These are phyloP conservation scores for Coprinopsis strossmayeri DNA, from an alignment of 768 basidiomycete genomes.

Conservation along the genomic window DNA sequence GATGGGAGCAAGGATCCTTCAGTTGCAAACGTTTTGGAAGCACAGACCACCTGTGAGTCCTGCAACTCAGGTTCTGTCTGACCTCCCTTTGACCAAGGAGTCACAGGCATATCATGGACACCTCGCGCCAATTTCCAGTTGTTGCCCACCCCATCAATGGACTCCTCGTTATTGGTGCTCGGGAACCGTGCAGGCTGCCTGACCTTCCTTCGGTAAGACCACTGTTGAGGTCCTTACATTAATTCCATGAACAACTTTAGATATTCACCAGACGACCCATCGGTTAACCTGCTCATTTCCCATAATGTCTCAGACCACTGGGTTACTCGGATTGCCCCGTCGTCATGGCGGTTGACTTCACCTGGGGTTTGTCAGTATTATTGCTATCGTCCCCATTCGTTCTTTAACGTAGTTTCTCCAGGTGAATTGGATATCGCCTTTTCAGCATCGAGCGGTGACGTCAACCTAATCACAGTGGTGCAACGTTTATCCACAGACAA, in stretches of 20 bases:
- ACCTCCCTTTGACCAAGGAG: too few species aligned
- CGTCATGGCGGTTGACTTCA: conserved; percentile 39
- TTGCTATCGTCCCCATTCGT: background rate
- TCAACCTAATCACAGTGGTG: conserved; percentile 47
- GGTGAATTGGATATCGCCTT: conserved; percentile 56
- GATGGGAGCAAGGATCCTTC: conserved; percentile 16
- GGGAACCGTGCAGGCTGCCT: conserved; percentile 65
- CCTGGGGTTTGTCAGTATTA: conserved; percentile 35
- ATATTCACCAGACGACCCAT: conserved; percentile 12
- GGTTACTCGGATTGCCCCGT: conserved; percentile 58
- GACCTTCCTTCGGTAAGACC: conserved; percentile 51
- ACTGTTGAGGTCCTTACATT: too few species aligned
- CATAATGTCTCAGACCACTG: conserved; percentile 45
- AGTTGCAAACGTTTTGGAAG: conserved; percentile 32
- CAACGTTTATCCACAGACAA: conserved; percentile 33
- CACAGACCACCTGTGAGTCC: conserved; percentile 51
- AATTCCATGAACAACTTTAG: background rate
- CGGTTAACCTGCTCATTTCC: conserved; percentile 20
- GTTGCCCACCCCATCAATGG: conserved; percentile 38
- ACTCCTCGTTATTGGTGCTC: conserved; percentile 62
- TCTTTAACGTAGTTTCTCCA: conserved; percentile 21
- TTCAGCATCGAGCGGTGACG: conserved; percentile 48
- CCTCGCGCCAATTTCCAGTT: conserved; percentile 50
- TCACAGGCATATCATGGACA: conserved; percentile 71
- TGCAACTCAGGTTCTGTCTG: too few species aligned